Base-by-base conservation (phyloP, 2,329 filamentous ascomycete genomes). In the Clonostachys rosea region DNA sequence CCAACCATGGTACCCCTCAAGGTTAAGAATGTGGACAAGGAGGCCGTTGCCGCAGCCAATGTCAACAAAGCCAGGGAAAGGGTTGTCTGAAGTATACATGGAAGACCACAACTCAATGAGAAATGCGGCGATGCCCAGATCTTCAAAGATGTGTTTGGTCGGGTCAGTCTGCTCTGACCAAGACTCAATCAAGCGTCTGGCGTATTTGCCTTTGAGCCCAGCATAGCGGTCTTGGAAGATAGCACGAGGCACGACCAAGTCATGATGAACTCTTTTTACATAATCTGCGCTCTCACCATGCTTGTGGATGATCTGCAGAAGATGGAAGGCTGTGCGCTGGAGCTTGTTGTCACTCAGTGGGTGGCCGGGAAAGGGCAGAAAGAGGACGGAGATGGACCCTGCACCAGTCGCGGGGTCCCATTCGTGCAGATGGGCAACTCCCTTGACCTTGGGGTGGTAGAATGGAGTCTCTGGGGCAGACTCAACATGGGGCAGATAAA, bases 21-120 rank as follows among this genome's bases (percentile, higher is more conserved):
- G 70, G 13, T 83, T 76, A 5, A 99, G 78, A 36, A 99, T 80
- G 60, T 95, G 81, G 8, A 95, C 89, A 2, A 99, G 78, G 5
- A 99, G 73, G 1, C 94, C 94, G 59, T 97, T 99, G 3, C 94
- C 94, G 61, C 94, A 97, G 6, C 92, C 94, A 42, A 99, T 90
- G 59, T 99, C 94, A 17, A 96, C 88, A 58, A 97, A 99, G 1
- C 92, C 91, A 0, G 90, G 89, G 56, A 96, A 96, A 0, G 54
- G 50, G 1, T 43, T 49, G 40, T 60, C 61, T 55, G 60, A 61
- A 36, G 56, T 60, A 62, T 97, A 97, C 84, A 96, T 92, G 49
- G 86, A 82, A 12, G 72, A 69, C 94, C 94, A 99, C 3, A 97
- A 70, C 69, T 96, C 91, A 24, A 97, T 89, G 45, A 97, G 71